Conservation (phyloP, 192 early-diverging fungal species). For the Tieghemiomyces parasiticus region DNA sequence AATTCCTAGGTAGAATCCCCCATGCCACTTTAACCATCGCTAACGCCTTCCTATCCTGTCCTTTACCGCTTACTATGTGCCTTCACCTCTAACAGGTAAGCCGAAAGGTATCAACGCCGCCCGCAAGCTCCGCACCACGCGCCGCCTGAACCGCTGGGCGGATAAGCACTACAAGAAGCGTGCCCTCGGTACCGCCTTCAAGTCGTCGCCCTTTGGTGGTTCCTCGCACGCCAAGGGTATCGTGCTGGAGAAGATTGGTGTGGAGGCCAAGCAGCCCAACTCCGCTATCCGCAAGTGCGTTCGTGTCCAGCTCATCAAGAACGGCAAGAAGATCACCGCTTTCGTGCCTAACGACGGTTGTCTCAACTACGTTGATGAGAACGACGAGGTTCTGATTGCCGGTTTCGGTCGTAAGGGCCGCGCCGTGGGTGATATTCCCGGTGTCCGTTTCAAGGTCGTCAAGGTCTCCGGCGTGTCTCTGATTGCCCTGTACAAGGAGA, state of each 20-base stretch:
- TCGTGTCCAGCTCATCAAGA: conserved; percentile 99
- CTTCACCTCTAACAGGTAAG: conserved; percentile 37
- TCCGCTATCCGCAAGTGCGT: conserved; percentile 99
- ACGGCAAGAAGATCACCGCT: conserved; percentile 99
- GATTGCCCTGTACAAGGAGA: conserved; percentile 99
- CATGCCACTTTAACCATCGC: no score
- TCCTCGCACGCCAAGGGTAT: conserved; percentile 99
- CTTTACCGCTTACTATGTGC: no score
- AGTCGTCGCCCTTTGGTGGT: conserved; percentile 97
- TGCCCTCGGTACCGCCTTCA: conserved; percentile 95
- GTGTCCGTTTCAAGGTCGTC: conserved; percentile 99
- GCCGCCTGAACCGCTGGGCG: conserved; percentile 97
- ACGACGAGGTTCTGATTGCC: conserved; percentile 99
- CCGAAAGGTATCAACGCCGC: conserved; percentile 98
- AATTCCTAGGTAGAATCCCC: no score
- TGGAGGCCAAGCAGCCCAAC: conserved; percentile 99
- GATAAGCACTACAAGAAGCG: conserved; percentile 99
- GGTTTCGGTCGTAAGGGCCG: conserved; percentile 99
- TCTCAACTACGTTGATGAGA: conserved; percentile 99
- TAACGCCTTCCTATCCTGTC: no score
- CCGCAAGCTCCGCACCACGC: conserved; percentile 94
- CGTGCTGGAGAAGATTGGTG: conserved; percentile 99
- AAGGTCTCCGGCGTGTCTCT: conserved; percentile 99
- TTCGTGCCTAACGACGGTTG: conserved; percentile 99
- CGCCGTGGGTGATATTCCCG: conserved; percentile 99